A percentile compares a stretch with the other conserved stretches of the same genome.
Evolutionary conservation across 2,329 filamentous ascomycete genomes (phyloP).

Genomic region (Cladophialophora chaetospira): DNA sequence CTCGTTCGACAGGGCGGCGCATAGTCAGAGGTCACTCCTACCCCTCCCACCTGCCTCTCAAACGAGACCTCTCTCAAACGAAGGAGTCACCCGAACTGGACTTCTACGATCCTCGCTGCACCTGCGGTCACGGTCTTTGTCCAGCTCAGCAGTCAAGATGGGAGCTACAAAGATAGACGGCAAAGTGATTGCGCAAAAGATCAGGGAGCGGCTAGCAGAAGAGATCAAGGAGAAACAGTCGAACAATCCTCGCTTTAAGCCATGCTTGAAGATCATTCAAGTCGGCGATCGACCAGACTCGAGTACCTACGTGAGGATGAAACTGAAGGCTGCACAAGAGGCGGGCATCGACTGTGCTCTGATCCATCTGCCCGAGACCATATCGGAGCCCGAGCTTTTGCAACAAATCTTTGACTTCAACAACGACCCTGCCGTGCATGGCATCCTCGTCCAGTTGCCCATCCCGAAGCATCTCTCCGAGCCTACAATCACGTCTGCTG

Average conservation of each 20-base stretch:
- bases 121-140: conserved; percentile 43
- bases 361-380: conserved; percentile 77
- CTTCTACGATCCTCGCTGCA: conserved; percentile 33
- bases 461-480: conserved; percentile 88
- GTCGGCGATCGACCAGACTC: conserved; percentile 94
- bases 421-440: conserved; percentile 81
- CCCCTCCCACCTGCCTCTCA: conserved; percentile 1
- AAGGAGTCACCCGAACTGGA: conserved; percentile 1
- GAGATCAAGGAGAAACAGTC: conserved; percentile 82
- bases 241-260: conserved; percentile 82
- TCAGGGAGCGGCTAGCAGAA: conserved; percentile 76
- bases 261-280: conserved; percentile 92
- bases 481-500: conserved; percentile 84
- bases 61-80: not conserved
- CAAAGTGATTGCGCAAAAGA: conserved; percentile 88
- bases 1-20: conserved; percentile 11
- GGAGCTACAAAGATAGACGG: conserved; percentile 90
- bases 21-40: not conserved
- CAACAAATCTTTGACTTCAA: conserved; percentile 80
- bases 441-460: conserved; percentile 91
- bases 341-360: conserved; percentile 88
- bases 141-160: conserved; percentile 67
- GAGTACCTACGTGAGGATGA: conserved; percentile 99
- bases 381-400: conserved; percentile 82
- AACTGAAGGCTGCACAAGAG: conserved; percentile 95